Evolutionary conservation across 176 grass and related monocot species (phyloP).

Genomic region (Lolium perenne): DNA sequence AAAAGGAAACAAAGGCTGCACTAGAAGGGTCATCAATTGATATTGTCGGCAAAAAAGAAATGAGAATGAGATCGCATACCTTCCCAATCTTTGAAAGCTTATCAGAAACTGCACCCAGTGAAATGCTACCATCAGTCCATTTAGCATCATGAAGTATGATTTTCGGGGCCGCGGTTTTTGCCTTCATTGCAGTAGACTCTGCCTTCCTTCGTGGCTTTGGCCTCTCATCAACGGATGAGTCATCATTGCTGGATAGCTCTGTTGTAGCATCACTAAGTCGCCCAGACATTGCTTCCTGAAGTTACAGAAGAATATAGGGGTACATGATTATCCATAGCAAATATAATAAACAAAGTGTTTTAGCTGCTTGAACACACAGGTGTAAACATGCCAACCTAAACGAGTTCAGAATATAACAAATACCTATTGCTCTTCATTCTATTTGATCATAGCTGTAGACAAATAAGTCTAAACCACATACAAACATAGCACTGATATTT

Average conservation of each 20-base stretch:
- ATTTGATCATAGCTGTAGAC: background rate
- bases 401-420: constrained; percentile 7
- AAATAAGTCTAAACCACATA: background rate
- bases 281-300: constrained; percentile 71
- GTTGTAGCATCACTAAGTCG: constrained; percentile 65
- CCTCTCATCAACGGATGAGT: constrained; percentile 58
- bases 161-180: constrained; percentile 26
- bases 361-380: background rate
- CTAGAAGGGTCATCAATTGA: background rate
- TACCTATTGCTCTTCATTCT: background rate
- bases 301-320: constrained; percentile 8
- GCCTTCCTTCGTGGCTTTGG: constrained; percentile 63
- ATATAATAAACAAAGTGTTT: background rate
- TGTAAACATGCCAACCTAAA: background rate
- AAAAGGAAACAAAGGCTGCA: background rate
- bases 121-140: constrained; percentile 84
- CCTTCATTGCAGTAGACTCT: constrained; percentile 51
- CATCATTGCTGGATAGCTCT: constrained; percentile 55
- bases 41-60: background rate
- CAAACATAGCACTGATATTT: background rate
- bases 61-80: constrained; percentile 33
- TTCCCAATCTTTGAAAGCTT: constrained; percentile 69
- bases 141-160: constrained; percentile 76
- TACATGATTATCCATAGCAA: background rate
- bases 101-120: constrained; percentile 56